Evolutionary conservation across 768 basidiomycete genomes (phyloP), one percentile per base, ranked within the genome.

Genomic region (Kwoniella newhampshirensis): DNA sequence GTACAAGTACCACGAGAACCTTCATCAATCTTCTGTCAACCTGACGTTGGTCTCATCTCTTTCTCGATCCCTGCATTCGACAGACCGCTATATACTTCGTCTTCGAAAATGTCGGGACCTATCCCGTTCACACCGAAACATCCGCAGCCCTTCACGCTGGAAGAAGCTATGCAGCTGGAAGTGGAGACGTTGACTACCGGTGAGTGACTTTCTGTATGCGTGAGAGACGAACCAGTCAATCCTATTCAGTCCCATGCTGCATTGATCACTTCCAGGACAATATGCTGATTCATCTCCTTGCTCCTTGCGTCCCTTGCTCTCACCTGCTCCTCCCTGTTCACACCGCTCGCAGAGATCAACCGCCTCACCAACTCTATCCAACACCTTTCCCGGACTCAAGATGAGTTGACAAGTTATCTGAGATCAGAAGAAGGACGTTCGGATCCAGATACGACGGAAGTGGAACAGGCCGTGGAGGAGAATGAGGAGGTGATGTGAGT

Each of bases 401-500:
- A 41, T 9, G 62, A 68, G 36, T 36, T 72, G 7, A 25, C 5
- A 13, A 37, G 36, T 6, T 72, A 49, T 48, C 21, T 71, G 3
- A n/a, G 44, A 11, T 55, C 54, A 4, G 53, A 54, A 40, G 57
- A 59, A 28, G 51, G 48, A 12, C 39, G 39, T 6, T 30, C 27
- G 12, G 57, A 59, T 20, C 27, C 35, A 26, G 39, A n/a, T 8
- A 36, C 43, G 15, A 51, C 45, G 36, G 57, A 59, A 23, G 49
- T 53, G 7, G 20, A 21, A 6, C 44, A 51, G 35, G 57, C 57
- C 17, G 51, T 62, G 15, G 47, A 35, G 15, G 70, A 72, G 49
- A 72, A 72, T 55, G 60, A 67, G 36, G 50, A 51, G n/a, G 61
- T 63, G 8, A 72, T 72, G 70, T 71, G 40, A 39, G 69, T 63